Percentiles rank a stretch among this genome's conserved stretches.
Conservation (phyloP, 768 basidiomycete species). For the Pleurotus tuoliensis region DNA sequence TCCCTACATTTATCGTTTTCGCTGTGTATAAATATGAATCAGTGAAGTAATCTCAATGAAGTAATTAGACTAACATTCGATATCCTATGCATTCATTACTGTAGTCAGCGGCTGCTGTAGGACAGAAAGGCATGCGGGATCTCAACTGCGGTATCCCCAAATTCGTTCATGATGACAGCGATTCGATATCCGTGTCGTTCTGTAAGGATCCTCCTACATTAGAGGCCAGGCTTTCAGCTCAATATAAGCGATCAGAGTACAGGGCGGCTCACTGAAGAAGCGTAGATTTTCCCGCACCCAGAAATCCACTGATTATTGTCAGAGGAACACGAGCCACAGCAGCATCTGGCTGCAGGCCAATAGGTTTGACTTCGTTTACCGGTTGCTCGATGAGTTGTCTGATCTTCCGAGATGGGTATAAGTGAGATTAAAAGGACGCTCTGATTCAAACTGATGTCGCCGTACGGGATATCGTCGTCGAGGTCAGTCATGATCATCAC, state of each 20-base stretch:
- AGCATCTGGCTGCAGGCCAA: not conserved
- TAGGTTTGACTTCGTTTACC: slow-evolving; percentile 1
- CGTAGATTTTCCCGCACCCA: slow-evolving; percentile 94
- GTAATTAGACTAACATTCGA: slow-evolving; percentile 63
- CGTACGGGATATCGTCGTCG: slow-evolving; percentile 6
- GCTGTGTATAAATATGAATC: slow-evolving; percentile 40
- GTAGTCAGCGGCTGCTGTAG: not conserved
- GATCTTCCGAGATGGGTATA: not conserved
- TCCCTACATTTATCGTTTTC: slow-evolving; percentile 80
- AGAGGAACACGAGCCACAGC: slow-evolving; percentile 57
- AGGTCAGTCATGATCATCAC: not conserved
- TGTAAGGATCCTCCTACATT: slow-evolving; percentile 75
- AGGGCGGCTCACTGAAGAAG: slow-evolving; percentile 60
- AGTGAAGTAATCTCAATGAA: not conserved
- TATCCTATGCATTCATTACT: slow-evolving; percentile 55
- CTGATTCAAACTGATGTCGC: no score
- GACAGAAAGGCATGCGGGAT: not conserved
- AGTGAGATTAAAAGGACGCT: not conserved
- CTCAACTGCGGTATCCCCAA: slow-evolving; percentile 88
- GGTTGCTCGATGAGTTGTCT: slow-evolving; percentile 25
- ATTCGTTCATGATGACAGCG: slow-evolving; percentile 98
- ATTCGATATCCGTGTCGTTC: slow-evolving; percentile 94
- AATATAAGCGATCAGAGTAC: not conserved
- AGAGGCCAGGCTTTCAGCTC: no score
- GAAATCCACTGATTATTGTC: slow-evolving; percentile 92